phyloP scores from a whole-genome alignment of 495 filamentous ascomycete genomes.

The Penicillium fimorum region DNA sequence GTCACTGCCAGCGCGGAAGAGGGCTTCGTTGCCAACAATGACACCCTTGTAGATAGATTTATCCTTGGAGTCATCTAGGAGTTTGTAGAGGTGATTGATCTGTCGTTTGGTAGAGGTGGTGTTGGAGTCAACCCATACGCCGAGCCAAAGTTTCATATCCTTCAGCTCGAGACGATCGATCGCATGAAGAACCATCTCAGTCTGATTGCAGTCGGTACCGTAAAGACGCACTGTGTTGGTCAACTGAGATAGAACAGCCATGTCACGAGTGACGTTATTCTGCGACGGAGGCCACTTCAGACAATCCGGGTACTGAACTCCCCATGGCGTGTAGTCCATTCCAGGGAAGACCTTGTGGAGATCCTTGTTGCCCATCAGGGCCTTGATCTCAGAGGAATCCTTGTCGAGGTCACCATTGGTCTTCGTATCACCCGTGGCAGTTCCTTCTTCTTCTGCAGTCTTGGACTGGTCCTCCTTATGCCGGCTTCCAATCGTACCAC shows the following conservation, averaged over 20 bases:
- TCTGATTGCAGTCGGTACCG: slow-evolving; percentile 97
- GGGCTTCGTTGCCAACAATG: slow-evolving; percentile 92
- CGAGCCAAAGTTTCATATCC: slow-evolving; percentile 89
- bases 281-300: slow-evolving; percentile 74
- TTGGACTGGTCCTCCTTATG: slow-evolving; percentile 22
- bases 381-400: slow-evolving; percentile 77
- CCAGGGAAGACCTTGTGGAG: slow-evolving; percentile 94
- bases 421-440: slow-evolving; percentile 44
- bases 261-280: slow-evolving; percentile 90
- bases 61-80: slow-evolving; percentile 67
- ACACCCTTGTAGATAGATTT: slow-evolving; percentile 73
- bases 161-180: slow-evolving; percentile 70
- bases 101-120: slow-evolving; percentile 79
- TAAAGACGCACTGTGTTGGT: slow-evolving; percentile 90
- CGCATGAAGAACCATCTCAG: slow-evolving; percentile 86
- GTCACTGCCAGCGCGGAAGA: slow-evolving; percentile 61
- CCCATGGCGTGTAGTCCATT: slow-evolving; percentile 94
- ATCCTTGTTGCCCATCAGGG: slow-evolving; percentile 71
- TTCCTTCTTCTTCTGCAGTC: slow-evolving; percentile 15
- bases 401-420: slow-evolving; percentile 67
- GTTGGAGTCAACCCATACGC: slow-evolving; percentile 90
- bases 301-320: slow-evolving; percentile 88
- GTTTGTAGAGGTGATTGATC: slow-evolving; percentile 73
- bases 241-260: slow-evolving; percentile 88
- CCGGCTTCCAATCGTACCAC: slow-evolving; percentile 61